These are phyloP conservation scores for Neoarthrinium moseri DNA, from an alignment of 2,329 filamentous ascomycete species.

Conservation along the genomic window DNA sequence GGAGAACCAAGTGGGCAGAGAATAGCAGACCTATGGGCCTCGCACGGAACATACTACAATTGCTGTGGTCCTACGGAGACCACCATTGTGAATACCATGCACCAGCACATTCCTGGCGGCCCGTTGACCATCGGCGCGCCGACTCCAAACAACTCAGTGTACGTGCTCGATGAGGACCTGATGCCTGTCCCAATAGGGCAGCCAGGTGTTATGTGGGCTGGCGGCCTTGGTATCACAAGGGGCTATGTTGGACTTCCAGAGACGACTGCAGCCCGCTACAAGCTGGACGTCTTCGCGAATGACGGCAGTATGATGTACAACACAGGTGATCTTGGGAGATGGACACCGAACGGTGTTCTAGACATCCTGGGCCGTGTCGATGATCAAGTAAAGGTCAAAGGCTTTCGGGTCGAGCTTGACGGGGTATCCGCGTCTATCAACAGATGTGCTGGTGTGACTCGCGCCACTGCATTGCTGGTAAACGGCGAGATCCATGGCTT, in stretches of 20 bases:
- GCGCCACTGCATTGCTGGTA: conserved; percentile 8
- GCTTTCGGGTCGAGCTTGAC: conserved; percentile 61
- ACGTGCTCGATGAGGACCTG: conserved; percentile 48
- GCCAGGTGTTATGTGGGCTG: conserved; percentile 56
- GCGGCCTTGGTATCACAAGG: conserved; percentile 52
- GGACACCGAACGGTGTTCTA: conserved; percentile 51
- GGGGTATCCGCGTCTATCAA: conserved; percentile 52
- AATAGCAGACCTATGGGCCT: conserved; percentile 57
- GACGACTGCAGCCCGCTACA: conserved; percentile 49
- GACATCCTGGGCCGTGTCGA: conserved; percentile 57
- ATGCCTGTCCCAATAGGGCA: conserved; percentile 44
- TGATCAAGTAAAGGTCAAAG: conserved; percentile 63
- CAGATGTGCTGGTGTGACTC: conserved; percentile 29
- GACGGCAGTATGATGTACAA: conserved; percentile 57
- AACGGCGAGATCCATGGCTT: conserved; percentile 11
- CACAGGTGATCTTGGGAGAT: conserved; percentile 58
- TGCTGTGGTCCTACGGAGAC: conserved; percentile 61
- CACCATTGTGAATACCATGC: conserved; percentile 58
- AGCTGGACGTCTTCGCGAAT: conserved; percentile 47
- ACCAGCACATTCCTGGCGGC: conserved; percentile 44
- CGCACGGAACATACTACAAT: conserved; percentile 49
- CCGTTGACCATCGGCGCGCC: conserved; percentile 53
- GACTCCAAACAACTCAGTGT: conserved; percentile 56
- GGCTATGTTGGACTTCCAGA: conserved; percentile 55
- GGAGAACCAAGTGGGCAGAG: conserved; percentile 47